These are phyloP conservation scores for Darksidea phi DNA, from an alignment of 495 filamentous ascomycete species.

Conservation along the genomic window DNA sequence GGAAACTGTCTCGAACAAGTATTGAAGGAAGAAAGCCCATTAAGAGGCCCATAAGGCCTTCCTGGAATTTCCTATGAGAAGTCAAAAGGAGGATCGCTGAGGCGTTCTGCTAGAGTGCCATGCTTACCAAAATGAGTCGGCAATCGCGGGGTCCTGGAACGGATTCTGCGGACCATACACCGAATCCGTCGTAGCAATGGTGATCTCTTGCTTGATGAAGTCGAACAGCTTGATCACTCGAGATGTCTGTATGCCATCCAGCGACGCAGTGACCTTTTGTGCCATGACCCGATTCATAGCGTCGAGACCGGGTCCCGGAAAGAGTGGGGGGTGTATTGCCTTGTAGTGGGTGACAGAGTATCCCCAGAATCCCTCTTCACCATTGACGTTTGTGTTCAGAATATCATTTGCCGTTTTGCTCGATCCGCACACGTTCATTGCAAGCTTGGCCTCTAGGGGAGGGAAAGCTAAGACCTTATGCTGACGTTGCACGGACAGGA, in stretches of 20 bases:
- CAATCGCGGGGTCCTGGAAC: too few species aligned
- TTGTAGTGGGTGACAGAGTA: slow-evolving; percentile 38
- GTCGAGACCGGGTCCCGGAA: slow-evolving; percentile 32
- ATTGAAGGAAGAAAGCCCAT: slow-evolving; percentile 33
- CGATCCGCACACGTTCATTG: slow-evolving; percentile 34
- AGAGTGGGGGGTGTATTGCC: slow-evolving; percentile 38
- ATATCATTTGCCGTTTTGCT: slow-evolving; percentile 40
- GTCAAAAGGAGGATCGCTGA: too few species aligned
- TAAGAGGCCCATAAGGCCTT: slow-evolving; percentile 39
- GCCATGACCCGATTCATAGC: too few species aligned
- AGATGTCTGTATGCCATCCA: too few species aligned
- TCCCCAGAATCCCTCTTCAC: slow-evolving; percentile 38
- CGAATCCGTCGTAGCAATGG: too few species aligned
- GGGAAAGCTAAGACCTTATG: slow-evolving; percentile 41
- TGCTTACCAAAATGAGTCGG: too few species aligned
- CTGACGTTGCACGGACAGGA: slow-evolving; percentile 42
- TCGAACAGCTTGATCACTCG: too few species aligned
- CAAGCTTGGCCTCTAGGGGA: slow-evolving; percentile 44
- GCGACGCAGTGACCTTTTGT: too few species aligned
- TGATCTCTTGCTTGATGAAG: too few species aligned
- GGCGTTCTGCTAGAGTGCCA: too few species aligned
- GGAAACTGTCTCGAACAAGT: slow-evolving; percentile 41
- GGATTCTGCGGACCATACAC: too few species aligned
- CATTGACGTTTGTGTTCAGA: slow-evolving; percentile 37
- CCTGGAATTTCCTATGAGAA: too few species aligned